Evolutionary conservation across 2,329 filamentous ascomycete genomes (phyloP).

Genomic region (Neofusicoccum laricinum): DNA sequence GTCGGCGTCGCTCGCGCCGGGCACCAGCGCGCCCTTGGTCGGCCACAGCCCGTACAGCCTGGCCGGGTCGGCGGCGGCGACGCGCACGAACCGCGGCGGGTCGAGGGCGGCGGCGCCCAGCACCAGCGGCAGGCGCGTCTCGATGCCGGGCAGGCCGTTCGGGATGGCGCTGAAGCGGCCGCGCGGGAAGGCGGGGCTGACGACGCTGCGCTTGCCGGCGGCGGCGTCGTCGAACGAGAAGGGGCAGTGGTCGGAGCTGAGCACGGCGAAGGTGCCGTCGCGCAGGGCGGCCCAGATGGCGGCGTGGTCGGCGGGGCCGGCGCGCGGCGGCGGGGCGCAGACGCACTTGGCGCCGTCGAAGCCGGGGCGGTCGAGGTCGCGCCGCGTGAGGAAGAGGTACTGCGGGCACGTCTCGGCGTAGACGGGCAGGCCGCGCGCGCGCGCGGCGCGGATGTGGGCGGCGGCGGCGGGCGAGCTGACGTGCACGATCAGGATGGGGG

Average conservation of each 20-base stretch:
- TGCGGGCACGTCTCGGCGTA: slow-evolving; percentile 58
- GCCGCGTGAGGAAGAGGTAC: slow-evolving; percentile 53
- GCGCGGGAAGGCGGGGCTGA: slow-evolving; percentile 44
- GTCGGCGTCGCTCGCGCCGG: slow-evolving; percentile 55
- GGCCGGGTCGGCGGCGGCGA: slow-evolving; percentile 55
- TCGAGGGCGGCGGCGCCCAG: slow-evolving; percentile 42
- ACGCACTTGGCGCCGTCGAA: slow-evolving; percentile 57
- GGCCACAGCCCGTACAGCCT: slow-evolving; percentile 57
- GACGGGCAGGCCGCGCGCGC: slow-evolving; percentile 49
- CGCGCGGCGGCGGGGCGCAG: slow-evolving; percentile 53
- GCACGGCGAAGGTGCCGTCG: slow-evolving; percentile 53
- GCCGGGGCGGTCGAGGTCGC: slow-evolving; percentile 49
- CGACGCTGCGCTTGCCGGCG: slow-evolving; percentile 49
- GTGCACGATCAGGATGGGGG: slow-evolving; percentile 55
- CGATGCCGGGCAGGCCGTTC: slow-evolving; percentile 57
- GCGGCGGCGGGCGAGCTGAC: slow-evolving; percentile 49
- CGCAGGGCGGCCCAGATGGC: slow-evolving; percentile 51
- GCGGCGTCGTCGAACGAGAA: slow-evolving; percentile 50
- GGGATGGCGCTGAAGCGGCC: slow-evolving; percentile 56
- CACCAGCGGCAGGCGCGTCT: slow-evolving; percentile 53
- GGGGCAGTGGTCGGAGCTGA: slow-evolving; percentile 51
- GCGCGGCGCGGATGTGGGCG: slow-evolving; percentile 47
- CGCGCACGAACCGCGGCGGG: slow-evolving; percentile 52
- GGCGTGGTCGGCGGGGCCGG: slow-evolving; percentile 46
- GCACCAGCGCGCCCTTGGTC: slow-evolving; percentile 49